phyloP scores from a whole-genome alignment of 2,329 filamentous ascomycete genomes.

The Pseudogymnoascus sp. region DNA sequence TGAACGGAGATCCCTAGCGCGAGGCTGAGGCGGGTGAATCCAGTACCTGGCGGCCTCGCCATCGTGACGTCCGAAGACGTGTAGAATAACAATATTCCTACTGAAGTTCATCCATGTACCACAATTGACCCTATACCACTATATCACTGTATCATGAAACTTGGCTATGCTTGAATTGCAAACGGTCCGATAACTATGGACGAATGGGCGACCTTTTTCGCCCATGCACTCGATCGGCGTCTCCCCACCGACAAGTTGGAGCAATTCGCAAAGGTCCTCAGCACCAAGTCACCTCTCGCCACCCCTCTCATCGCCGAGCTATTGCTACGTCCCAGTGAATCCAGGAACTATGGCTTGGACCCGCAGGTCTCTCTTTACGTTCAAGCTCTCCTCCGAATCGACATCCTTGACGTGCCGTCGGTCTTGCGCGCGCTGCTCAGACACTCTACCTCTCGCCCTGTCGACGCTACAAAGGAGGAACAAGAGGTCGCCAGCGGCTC shows the following conservation, averaged over 20 bases:
- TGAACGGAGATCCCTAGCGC: not conserved
- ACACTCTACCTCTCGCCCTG: slow-evolving; percentile 35
- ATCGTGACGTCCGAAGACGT: not conserved
- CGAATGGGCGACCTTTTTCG: slow-evolving; percentile 46
- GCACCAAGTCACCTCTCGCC: slow-evolving; percentile 45
- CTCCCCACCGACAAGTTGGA: slow-evolving; percentile 49
- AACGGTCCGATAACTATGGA: not conserved
- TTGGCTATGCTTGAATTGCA: slow-evolving; percentile 1
- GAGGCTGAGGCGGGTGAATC: not conserved
- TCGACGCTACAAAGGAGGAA: slow-evolving; percentile 19
- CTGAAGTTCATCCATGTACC: not conserved
- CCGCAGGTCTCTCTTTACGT: slow-evolving; percentile 54
- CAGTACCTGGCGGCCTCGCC: not conserved
- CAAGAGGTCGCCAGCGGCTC: slow-evolving; percentile 13
- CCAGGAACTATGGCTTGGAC: slow-evolving; percentile 40
- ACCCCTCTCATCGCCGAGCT: slow-evolving; percentile 48
- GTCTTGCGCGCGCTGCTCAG: slow-evolving; percentile 49
- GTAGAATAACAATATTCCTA: not conserved
- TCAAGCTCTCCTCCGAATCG: slow-evolving; percentile 44
- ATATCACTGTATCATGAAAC: not conserved
- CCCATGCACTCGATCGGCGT: slow-evolving; percentile 42
- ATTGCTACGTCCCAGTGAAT: slow-evolving; percentile 47
- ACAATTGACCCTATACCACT: not conserved
- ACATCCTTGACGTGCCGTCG: slow-evolving; percentile 46
- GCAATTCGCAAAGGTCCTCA: slow-evolving; percentile 42